Base-by-base conservation (phyloP, 2,329 filamentous ascomycete genomes). In the Claviceps sp. region DNA sequence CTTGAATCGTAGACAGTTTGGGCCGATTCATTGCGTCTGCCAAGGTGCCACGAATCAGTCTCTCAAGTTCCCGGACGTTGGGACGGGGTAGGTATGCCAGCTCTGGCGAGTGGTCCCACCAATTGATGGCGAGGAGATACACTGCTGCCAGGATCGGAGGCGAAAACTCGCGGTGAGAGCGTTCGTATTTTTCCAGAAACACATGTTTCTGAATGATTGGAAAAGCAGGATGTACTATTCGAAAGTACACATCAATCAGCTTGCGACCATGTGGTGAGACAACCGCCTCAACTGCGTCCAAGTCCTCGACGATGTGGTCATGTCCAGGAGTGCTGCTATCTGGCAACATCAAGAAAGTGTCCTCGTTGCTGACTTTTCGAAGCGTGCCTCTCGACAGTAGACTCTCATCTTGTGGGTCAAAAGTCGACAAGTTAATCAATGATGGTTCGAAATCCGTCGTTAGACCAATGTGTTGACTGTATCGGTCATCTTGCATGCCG, bases 111-210 rank as follows among this genome's bases (percentile, higher is more conserved):
- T 87, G 77, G 49, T 88, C 81, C 82, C 89, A 93, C 83, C 89
- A 95, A 65, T 91, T 89, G 61, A 94, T 78, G 8, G 89, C 87
- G 24, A 95, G 72, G 24, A 95, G 81, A 61, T 95, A 93, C 60
- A 94, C 82, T 50, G 86, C 86, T 36, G 86, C 87, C 16, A 94
- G 73, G 26, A 93, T 71, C 11, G 85, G 79, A 1, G 88, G 86
- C 14, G 86, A 84, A 61, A 91, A 87, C 58, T 87, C 82, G 51
- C 79, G 78, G 60, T 87, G 80, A 43, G 82, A 82, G 59, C 81
- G 78, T 48, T 82, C 79, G 69, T 90, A 88, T 62, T 87, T 85
- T 64, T 90, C 85, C 56, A 87, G 72, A 59, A 91, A 91, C 52
- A 89, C 80, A 54, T 81, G 77, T 68, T 89, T 90, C 63, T 93